Conservation (phyloP, 495 filamentous ascomycete species). For the Daldinia childiae region DNA sequence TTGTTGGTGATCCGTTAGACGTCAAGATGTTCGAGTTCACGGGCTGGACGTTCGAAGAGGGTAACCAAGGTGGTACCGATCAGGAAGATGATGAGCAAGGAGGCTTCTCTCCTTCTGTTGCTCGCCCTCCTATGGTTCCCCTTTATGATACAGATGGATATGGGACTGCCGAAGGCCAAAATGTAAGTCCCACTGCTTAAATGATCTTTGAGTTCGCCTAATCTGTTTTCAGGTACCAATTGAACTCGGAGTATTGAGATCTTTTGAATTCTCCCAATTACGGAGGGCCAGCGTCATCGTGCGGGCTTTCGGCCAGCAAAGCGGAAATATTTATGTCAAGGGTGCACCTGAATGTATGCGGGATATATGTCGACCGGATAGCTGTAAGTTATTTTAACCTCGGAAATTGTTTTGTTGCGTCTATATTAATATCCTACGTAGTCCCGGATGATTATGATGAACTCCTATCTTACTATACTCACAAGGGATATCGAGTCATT, state of each 20-base stretch:
- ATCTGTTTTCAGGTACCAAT: slow-evolving; percentile 55
- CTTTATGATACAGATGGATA: slow-evolving; percentile 64
- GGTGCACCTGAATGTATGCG: slow-evolving; percentile 96
- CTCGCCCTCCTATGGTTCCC: slow-evolving; percentile 74
- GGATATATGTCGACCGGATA: slow-evolving; percentile 85
- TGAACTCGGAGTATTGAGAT: slow-evolving; percentile 86
- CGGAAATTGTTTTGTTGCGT: neutral
- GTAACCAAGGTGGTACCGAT: slow-evolving; percentile 67
- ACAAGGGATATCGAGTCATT: slow-evolving; percentile 97
- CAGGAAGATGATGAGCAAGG: slow-evolving; percentile 71
- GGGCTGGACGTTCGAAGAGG: slow-evolving; percentile 90
- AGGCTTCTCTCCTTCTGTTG: slow-evolving; percentile 80
- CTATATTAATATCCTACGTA: slow-evolving; percentile 47
- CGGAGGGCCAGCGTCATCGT: slow-evolving; percentile 94
- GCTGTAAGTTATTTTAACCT: slow-evolving; percentile 64
- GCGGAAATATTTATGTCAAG: slow-evolving; percentile 90
- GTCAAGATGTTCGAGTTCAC: slow-evolving; percentile 99
- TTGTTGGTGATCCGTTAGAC: slow-evolving; percentile 94
- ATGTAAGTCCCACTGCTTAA: slow-evolving; percentile 47
- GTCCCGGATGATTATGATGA: slow-evolving; percentile 92
- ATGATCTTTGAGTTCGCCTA: neutral
- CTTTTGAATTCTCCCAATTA: slow-evolving; percentile 97
- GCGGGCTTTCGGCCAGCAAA: slow-evolving; percentile 79
- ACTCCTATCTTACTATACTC: slow-evolving; percentile 86
- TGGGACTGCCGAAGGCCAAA: slow-evolving; percentile 45